Conservation (phyloP, 2,329 filamentous ascomycete species). For the Nothophoma quercina region DNA sequence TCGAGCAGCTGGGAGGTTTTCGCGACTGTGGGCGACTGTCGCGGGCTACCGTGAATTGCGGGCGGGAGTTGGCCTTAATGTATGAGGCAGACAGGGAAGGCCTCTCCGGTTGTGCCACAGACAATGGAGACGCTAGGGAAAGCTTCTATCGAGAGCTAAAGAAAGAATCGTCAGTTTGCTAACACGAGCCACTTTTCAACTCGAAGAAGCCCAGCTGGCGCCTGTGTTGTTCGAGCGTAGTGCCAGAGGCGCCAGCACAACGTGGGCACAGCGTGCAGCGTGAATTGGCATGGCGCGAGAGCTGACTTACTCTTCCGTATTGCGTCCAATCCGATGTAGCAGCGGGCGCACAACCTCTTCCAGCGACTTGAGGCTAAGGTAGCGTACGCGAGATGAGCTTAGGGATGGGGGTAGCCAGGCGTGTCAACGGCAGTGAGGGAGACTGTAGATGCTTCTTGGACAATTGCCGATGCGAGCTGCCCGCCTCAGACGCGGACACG, state of each 20-base stretch:
- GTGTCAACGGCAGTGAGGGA: slow-evolving; percentile 10
- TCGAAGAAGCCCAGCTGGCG: slow-evolving; percentile 24
- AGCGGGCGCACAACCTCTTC: slow-evolving; percentile 17
- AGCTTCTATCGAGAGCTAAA: slow-evolving; percentile 32
- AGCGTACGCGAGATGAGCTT: slow-evolving; percentile 5
- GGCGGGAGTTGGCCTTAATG: slow-evolving; percentile 23
- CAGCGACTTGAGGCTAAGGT: slow-evolving; percentile 1
- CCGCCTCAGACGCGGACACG: slow-evolving; percentile 3
- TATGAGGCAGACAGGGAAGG: slow-evolving; percentile 21
- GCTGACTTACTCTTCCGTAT: slow-evolving; percentile 31
- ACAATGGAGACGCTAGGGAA: slow-evolving; percentile 33
- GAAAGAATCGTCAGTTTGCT: slow-evolving; percentile 32
- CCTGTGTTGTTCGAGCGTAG: slow-evolving; percentile 31
- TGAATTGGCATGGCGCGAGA: slow-evolving; percentile 22
- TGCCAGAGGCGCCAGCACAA: slow-evolving; percentile 20
- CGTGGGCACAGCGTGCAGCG: slow-evolving; percentile 26
- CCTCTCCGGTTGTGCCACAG: slow-evolving; percentile 18
- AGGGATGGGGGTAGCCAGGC: background rate
- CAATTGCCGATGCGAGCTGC: slow-evolving; percentile 13
- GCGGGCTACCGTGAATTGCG: slow-evolving; percentile 8
- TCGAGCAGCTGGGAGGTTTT: background rate
- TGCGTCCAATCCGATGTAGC: slow-evolving; percentile 22
- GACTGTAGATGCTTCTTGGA: background rate
- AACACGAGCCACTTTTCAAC: slow-evolving; percentile 26
- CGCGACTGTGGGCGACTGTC: slow-evolving; percentile 5